These are phyloP conservation scores for Pulicaria dysenterica DNA, from an alignment of 129 eudicot genomes.

Conservation along the genomic window DNA sequence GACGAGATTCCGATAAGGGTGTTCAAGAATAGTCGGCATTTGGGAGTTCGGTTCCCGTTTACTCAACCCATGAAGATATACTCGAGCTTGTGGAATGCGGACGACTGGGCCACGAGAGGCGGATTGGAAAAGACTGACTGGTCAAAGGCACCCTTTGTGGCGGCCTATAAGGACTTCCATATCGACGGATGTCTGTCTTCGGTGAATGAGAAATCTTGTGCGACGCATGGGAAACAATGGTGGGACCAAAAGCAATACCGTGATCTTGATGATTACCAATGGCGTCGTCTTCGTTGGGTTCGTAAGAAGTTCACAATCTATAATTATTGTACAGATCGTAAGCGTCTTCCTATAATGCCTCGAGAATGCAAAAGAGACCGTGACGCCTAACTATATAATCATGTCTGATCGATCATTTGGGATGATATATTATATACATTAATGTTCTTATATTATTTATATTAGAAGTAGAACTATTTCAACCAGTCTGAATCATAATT, in stretches of 20 bases:
- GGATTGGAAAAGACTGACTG: slow-evolving; percentile 68
- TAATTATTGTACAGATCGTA: slow-evolving; percentile 51
- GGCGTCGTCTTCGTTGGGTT: slow-evolving; percentile 52
- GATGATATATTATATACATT: no score
- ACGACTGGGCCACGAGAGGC: slow-evolving; percentile 69
- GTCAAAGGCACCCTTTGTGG: slow-evolving; percentile 57
- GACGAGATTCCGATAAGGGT: slow-evolving; percentile 63
- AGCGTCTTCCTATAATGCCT: slow-evolving; percentile 45
- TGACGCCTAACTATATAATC: slow-evolving; percentile 30
- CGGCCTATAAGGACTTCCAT: slow-evolving; percentile 50
- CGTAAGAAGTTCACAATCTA: slow-evolving; percentile 49
- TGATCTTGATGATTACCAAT: slow-evolving; percentile 50
- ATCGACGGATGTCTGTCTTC: slow-evolving; percentile 50
- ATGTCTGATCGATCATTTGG: not conserved
- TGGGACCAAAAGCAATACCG: slow-evolving; percentile 53
- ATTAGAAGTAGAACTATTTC: no score
- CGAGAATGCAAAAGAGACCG: slow-evolving; percentile 51
- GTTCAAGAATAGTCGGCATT: slow-evolving; percentile 60
- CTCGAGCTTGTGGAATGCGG: slow-evolving; percentile 66
- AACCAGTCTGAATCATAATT: no score
- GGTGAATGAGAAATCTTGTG: slow-evolving; percentile 43
- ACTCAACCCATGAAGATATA: slow-evolving; percentile 63
- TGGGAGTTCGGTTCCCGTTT: slow-evolving; percentile 58
- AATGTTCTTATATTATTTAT: no score
- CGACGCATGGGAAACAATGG: slow-evolving; percentile 50